Evolutionary conservation across 1,284 basidiomycete genomes (phyloP).

Genomic region (Moesziomyces sp.): DNA sequence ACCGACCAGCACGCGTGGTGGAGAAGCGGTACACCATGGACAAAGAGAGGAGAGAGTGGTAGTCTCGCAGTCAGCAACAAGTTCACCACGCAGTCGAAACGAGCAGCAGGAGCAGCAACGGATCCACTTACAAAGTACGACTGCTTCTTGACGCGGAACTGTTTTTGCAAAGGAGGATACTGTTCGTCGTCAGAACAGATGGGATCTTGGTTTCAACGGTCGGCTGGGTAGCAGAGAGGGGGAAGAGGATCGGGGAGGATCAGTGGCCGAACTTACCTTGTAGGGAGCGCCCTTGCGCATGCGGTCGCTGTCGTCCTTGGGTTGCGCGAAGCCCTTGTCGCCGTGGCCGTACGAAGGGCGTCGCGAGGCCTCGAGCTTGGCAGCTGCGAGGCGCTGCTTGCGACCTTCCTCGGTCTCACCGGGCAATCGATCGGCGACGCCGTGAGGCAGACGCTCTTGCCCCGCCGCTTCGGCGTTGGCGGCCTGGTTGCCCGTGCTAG

Average conservation of each 20-base stretch:
- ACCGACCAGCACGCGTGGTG: neutral
- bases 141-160: slow-evolving; percentile 60
- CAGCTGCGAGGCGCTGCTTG: slow-evolving; percentile 54
- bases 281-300: slow-evolving; percentile 59
- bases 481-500: slow-evolving; percentile 9
- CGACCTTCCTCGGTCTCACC: slow-evolving; percentile 62
- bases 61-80: neutral
- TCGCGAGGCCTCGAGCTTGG: slow-evolving; percentile 52
- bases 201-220: slow-evolving; percentile 26
- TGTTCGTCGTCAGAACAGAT: slow-evolving; percentile 51
- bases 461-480: slow-evolving; percentile 17
- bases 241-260: too few relatives aligned
- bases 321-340: slow-evolving; percentile 53
- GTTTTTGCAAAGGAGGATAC: slow-evolving; percentile 59
- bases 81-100: too few relatives aligned
- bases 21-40: neutral
- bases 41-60: neutral
- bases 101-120: neutral
- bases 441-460: slow-evolving; percentile 34
- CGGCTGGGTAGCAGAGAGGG: neutral
- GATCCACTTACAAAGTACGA: slow-evolving; percentile 57
- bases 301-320: slow-evolving; percentile 60
- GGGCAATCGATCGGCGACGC: slow-evolving; percentile 50
- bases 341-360: slow-evolving; percentile 58
- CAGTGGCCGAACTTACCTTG: slow-evolving; percentile 47